Evolutionary conservation across 2,329 filamentous ascomycete species (phyloP).

Genomic region (Exophiala bonariae): DNA sequence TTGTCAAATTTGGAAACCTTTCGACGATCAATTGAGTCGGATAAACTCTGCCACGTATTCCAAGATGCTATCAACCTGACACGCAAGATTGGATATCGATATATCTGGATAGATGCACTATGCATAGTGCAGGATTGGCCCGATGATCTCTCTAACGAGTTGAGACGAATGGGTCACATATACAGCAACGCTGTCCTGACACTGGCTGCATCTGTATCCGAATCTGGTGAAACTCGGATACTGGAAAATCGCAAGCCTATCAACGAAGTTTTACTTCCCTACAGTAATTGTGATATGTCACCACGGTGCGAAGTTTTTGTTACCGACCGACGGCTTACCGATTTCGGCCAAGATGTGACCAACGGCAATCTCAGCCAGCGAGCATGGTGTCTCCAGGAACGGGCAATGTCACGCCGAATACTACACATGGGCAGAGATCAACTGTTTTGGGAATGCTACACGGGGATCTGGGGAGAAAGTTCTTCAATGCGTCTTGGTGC

Average conservation of each 20-base stretch:
- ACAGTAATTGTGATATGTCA: not conserved
- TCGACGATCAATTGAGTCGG: not conserved
- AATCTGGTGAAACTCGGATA: not conserved
- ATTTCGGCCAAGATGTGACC: constrained; percentile 4
- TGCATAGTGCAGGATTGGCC: constrained; percentile 34
- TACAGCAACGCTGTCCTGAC: constrained; percentile 15
- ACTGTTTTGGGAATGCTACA: constrained; percentile 20
- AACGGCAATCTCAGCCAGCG: constrained; percentile 6
- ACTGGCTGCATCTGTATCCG: constrained; percentile 8
- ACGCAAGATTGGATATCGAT: constrained; percentile 24
- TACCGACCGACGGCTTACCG: not conserved
- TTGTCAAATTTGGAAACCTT: not conserved
- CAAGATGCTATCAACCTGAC: constrained; percentile 30
- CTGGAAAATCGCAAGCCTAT: not conserved
- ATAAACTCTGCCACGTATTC: constrained; percentile 20
- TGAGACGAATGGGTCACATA: constrained; percentile 16
- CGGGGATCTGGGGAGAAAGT: constrained; percentile 7
- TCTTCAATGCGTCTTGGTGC: not conserved
- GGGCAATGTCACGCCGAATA: constrained; percentile 10
- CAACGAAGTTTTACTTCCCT: not conserved
- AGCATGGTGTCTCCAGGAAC: constrained; percentile 21
- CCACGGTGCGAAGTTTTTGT: not conserved
- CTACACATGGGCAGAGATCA: constrained; percentile 12
- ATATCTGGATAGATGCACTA: constrained; percentile 35
- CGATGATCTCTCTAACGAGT: constrained; percentile 24